A percentile compares a stretch with the other conserved stretches of the same genome.
phyloP scores from a whole-genome alignment of 495 filamentous ascomycete species.

The Chaetomidium leptoderma region DNA sequence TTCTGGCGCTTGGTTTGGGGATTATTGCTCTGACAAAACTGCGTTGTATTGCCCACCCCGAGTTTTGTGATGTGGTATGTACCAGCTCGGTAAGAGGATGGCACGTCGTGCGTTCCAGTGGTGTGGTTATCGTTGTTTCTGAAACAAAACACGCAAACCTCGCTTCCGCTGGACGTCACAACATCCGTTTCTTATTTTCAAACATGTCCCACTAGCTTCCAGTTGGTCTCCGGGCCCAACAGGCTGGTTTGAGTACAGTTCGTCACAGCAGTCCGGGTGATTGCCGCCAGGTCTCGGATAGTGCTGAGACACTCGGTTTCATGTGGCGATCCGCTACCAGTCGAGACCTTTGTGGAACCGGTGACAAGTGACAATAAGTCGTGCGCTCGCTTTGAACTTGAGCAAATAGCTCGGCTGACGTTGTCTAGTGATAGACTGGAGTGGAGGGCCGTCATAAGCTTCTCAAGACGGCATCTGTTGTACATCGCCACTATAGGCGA shows the following conservation, averaged over 20 bases:
- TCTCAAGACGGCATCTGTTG: background rate
- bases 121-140: background rate
- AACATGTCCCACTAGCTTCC: background rate
- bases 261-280: background rate
- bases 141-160: background rate
- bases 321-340: background rate
- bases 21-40: too few species aligned
- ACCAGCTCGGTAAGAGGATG: too few species aligned
- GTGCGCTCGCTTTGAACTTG: background rate
- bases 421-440: too few species aligned
- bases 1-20: background rate
- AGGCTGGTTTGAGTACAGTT: background rate
- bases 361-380: background rate
- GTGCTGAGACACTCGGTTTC: background rate
- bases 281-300: background rate
- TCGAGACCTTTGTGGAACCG: background rate
- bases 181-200: background rate
- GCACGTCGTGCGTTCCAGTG: background rate
- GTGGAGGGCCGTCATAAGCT: background rate
- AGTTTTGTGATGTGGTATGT: too few species aligned
- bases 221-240: background rate
- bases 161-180: background rate
- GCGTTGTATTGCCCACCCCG: too few species aligned
- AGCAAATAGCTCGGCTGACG: too few species aligned
- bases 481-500: background rate